Evolutionary conservation across 2,329 filamentous ascomycete genomes (phyloP).

Genomic region (Diaporthe sp.): DNA sequence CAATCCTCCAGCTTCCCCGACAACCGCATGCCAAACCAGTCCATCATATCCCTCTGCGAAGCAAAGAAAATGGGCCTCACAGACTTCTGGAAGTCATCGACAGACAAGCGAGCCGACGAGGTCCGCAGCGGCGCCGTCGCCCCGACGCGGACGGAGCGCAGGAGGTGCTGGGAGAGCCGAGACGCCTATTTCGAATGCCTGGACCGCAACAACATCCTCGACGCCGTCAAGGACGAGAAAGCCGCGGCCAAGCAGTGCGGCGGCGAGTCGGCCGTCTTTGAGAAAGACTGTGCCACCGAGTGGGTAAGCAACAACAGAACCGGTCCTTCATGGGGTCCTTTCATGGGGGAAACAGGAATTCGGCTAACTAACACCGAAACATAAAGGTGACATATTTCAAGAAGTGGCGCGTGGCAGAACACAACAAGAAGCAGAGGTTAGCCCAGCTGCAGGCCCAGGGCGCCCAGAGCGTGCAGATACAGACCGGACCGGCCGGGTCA

Average conservation of each 20-base stretch:
- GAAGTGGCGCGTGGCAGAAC: slow-evolving; percentile 92
- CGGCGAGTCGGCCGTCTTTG: slow-evolving; percentile 67
- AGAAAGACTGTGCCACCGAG: slow-evolving; percentile 85
- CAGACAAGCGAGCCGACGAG: slow-evolving; percentile 61
- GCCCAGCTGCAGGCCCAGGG: slow-evolving; percentile 80
- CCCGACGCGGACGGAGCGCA: slow-evolving; percentile 85
- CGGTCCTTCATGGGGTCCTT: too few relatives aligned
- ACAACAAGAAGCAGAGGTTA: slow-evolving; percentile 84
- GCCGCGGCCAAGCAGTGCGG: slow-evolving; percentile 53
- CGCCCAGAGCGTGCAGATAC: slow-evolving; percentile 66
- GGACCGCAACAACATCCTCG: slow-evolving; percentile 83
- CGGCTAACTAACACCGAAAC: neutral
- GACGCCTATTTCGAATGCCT: slow-evolving; percentile 91
- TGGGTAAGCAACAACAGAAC: slow-evolving; percentile 74
- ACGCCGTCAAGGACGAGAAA: slow-evolving; percentile 62
- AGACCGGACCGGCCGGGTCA: slow-evolving; percentile 38
- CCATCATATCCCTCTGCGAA: slow-evolving; percentile 20
- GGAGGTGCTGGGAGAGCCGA: slow-evolving; percentile 88
- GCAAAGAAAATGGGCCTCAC: slow-evolving; percentile 60
- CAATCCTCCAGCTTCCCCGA: neutral
- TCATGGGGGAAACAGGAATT: neutral
- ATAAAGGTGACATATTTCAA: slow-evolving; percentile 94
- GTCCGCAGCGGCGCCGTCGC: slow-evolving; percentile 72
- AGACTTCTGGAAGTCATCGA: slow-evolving; percentile 47
- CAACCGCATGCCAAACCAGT: slow-evolving; percentile 5